phyloP scores from a whole-genome alignment of 768 basidiomycete genomes.

The Tephrocybe sp. region DNA sequence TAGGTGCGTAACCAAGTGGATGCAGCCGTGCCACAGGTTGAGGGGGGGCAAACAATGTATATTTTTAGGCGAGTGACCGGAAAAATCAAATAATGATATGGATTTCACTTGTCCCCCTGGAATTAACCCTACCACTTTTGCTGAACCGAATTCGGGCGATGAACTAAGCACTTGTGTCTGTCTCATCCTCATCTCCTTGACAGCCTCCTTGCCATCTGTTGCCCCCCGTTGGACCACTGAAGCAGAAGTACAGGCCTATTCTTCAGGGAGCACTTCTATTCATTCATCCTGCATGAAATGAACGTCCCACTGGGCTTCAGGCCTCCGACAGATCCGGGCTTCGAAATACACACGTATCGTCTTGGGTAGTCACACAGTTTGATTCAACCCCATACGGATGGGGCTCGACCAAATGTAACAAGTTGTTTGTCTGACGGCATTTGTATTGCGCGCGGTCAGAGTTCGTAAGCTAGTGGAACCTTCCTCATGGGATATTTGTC shows the following conservation, averaged over 20 bases:
- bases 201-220: slow-evolving; percentile 14
- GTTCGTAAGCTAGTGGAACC: slow-evolving; percentile 21
- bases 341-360: slow-evolving; percentile 9
- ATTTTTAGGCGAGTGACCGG: slow-evolving; percentile 7
- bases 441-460: slow-evolving; percentile 19
- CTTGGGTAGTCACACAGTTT: slow-evolving; percentile 7
- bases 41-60: slow-evolving; percentile 7
- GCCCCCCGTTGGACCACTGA: slow-evolving; percentile 2
- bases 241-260: background rate
- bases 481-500: slow-evolving; percentile 22
- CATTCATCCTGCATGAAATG: slow-evolving; percentile 7
- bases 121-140: slow-evolving; percentile 10
- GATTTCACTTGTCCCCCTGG: slow-evolving; percentile 14
- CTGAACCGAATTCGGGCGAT: slow-evolving; percentile 13
- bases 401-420: slow-evolving; percentile 8
- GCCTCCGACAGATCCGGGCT: slow-evolving; percentile 24
- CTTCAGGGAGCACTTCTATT: background rate
- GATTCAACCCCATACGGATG: slow-evolving; percentile 20
- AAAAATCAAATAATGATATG: background rate
- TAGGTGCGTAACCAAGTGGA: background rate
- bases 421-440: slow-evolving; percentile 26
- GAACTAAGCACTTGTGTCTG: slow-evolving; percentile 2
- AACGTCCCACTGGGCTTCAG: slow-evolving; percentile 4
- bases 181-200: slow-evolving; percentile 11
- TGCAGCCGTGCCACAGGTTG: background rate